phyloP scores from a whole-genome alignment of 495 filamentous ascomycete species.

The Xylaria sp. region DNA sequence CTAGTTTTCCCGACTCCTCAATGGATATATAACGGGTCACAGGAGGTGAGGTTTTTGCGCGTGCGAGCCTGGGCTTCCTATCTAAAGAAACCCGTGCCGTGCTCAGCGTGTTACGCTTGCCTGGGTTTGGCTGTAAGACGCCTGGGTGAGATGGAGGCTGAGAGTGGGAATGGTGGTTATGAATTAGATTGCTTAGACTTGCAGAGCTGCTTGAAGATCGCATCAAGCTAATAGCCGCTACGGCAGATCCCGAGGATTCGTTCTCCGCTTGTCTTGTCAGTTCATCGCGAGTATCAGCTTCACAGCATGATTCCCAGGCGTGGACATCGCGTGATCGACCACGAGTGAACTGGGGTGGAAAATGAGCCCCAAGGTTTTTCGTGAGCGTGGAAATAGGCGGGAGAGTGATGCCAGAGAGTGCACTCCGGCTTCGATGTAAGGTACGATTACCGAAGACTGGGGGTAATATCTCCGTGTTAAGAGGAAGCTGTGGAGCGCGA shows the following conservation, averaged over 20 bases:
- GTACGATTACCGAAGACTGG: constrained; percentile 60
- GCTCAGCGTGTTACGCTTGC: constrained; percentile 66
- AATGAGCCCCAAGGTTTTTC: constrained; percentile 53
- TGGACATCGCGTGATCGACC: constrained; percentile 83
- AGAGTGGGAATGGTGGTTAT: constrained; percentile 45
- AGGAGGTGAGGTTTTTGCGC: constrained; percentile 47
- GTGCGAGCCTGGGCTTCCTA: constrained; percentile 70
- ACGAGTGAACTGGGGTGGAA: constrained; percentile 55
- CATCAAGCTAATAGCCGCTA: constrained; percentile 73
- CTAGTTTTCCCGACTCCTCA: constrained; percentile 11
- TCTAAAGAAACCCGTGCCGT: constrained; percentile 55
- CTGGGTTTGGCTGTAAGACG: constrained; percentile 55
- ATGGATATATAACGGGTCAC: constrained; percentile 7
- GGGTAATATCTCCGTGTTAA: constrained; percentile 47
- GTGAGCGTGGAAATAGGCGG: constrained; percentile 63
- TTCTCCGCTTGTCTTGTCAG: constrained; percentile 75
- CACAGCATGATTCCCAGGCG: constrained; percentile 84
- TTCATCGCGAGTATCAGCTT: constrained; percentile 72
- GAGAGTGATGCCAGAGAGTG: constrained; percentile 54
- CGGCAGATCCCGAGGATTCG: constrained; percentile 73
- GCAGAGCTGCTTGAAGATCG: constrained; percentile 67
- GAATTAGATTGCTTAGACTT: constrained; percentile 42
- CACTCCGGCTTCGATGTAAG: constrained; percentile 60
- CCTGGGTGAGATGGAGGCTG: constrained; percentile 40
- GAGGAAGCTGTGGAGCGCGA: constrained; percentile 37